Percentiles rank a stretch among this genome's conserved stretches.
Evolutionary conservation across 2,329 filamentous ascomycete genomes (phyloP).

Genomic region (Alternaria gansuensis): DNA sequence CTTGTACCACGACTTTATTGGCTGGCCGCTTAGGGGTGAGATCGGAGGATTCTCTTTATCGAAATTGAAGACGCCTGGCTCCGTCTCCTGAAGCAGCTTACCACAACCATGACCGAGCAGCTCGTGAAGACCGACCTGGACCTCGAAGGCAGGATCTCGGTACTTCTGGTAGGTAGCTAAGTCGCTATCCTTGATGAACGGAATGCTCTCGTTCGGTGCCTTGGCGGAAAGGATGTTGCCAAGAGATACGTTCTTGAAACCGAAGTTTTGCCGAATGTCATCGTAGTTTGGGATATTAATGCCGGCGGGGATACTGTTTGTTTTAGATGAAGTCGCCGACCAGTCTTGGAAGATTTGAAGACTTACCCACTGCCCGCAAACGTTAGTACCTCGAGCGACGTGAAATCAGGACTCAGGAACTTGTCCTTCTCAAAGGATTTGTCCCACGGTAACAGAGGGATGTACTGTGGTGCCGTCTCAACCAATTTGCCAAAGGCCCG

Average conservation of each 20-base stretch:
- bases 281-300: constrained; percentile 68
- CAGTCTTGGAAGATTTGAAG: not conserved
- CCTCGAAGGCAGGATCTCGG: constrained; percentile 88
- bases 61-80: constrained; percentile 85
- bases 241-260: constrained; percentile 93
- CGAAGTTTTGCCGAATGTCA: constrained; percentile 77
- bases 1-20: constrained; percentile 88
- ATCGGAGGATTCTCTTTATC: constrained; percentile 81
- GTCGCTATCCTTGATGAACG: constrained; percentile 84
- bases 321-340: constrained; percentile 8
- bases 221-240: constrained; percentile 94
- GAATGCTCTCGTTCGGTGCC: constrained; percentile 88
- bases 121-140: constrained; percentile 95
- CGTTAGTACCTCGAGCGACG: constrained; percentile 87
- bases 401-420: constrained; percentile 95
- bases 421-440: constrained; percentile 94
- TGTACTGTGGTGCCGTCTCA: constrained; percentile 79
- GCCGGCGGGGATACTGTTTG: constrained; percentile 63
- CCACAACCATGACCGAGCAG: constrained; percentile 89
- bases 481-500: constrained; percentile 87
- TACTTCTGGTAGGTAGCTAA: constrained; percentile 81
- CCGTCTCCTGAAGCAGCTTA: constrained; percentile 90
- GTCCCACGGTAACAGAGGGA: constrained; percentile 88
- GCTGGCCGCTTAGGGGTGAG: constrained; percentile 79
- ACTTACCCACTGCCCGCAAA: constrained; percentile 70